Conservation (phyloP, 495 filamentous ascomycete genomes). For the Poronia punctata region DNA sequence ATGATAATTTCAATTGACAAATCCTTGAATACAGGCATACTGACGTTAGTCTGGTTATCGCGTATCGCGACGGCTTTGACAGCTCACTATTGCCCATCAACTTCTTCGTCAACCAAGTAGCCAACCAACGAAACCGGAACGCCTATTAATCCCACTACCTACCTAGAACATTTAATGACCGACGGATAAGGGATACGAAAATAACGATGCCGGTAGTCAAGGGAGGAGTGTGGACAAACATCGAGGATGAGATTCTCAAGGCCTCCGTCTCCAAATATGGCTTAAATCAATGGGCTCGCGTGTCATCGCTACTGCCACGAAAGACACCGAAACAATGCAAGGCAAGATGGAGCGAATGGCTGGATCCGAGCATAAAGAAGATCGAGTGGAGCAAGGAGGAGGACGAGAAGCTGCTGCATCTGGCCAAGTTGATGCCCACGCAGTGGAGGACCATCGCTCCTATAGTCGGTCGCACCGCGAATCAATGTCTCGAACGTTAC, state of each 20-base stretch:
- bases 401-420: conserved; percentile 91
- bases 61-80: neutral
- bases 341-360: conserved; percentile 96
- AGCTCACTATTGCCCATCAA: neutral
- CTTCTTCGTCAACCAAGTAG: neutral
- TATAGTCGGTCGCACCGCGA: conserved; percentile 91
- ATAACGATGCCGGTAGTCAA: conserved; percentile 90
- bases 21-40: no score
- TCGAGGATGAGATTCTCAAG: conserved; percentile 91
- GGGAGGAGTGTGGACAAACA: conserved; percentile 85
- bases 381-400: conserved; percentile 99
- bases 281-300: conserved; percentile 97
- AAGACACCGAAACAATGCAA: conserved; percentile 99
- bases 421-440: conserved; percentile 97
- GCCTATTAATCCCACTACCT: no score
- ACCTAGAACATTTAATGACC: neutral
- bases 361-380: conserved; percentile 94
- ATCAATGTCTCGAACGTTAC: conserved; percentile 93
- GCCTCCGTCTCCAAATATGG: conserved; percentile 94
- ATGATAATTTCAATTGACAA: no score
- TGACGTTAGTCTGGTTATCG: no score
- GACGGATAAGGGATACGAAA: conserved; percentile 4
- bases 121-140: neutral
- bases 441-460: conserved; percentile 98
- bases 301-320: conserved; percentile 91